These are phyloP conservation scores for Penicillium samsonianum DNA, from an alignment of 495 filamentous ascomycete genomes.

Conservation along the genomic window DNA sequence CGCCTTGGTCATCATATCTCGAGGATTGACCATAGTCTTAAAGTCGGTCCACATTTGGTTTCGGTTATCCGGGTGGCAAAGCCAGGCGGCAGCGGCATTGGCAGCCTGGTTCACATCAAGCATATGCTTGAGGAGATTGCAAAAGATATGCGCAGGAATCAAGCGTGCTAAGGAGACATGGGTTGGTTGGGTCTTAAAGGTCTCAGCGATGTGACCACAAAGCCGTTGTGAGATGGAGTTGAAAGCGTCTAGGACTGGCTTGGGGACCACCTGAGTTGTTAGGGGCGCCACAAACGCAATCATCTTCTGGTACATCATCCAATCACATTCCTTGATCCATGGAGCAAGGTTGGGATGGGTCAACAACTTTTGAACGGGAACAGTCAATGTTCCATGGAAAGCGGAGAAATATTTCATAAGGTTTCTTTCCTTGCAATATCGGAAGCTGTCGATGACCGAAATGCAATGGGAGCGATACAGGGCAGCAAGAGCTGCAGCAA, in stretches of 20 bases:
- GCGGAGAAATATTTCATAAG: conserved; percentile 94
- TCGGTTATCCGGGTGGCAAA: conserved; percentile 49
- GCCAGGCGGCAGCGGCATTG: conserved; percentile 50
- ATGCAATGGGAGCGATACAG: conserved; percentile 94
- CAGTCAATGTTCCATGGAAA: conserved; percentile 92
- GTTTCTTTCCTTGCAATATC: conserved; percentile 91
- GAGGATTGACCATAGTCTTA: conserved; percentile 74
- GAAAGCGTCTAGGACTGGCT: conserved; percentile 77
- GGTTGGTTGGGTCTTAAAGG: conserved; percentile 75
- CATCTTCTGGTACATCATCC: conserved; percentile 95
- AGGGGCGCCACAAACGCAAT: conserved; percentile 82
- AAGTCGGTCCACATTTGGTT: conserved; percentile 92
- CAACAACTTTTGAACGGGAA: conserved; percentile 95
- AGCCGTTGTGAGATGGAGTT: conserved; percentile 80
- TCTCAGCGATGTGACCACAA: conserved; percentile 70
- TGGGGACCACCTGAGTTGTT: conserved; percentile 85
- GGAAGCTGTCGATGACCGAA: conserved; percentile 89
- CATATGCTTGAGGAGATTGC: conserved; percentile 77
- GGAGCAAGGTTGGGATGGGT: conserved; percentile 76
- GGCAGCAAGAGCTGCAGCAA: conserved; percentile 75
- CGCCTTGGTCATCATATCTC: conserved; percentile 46
- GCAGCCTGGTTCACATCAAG: conserved; percentile 90
- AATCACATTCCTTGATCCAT: conserved; percentile 95
- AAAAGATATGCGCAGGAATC: conserved; percentile 86
- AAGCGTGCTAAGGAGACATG: conserved; percentile 86